Conservation (phyloP, 371 early-diverging fungal genomes). For the Sanchytrium tribonematis region DNA sequence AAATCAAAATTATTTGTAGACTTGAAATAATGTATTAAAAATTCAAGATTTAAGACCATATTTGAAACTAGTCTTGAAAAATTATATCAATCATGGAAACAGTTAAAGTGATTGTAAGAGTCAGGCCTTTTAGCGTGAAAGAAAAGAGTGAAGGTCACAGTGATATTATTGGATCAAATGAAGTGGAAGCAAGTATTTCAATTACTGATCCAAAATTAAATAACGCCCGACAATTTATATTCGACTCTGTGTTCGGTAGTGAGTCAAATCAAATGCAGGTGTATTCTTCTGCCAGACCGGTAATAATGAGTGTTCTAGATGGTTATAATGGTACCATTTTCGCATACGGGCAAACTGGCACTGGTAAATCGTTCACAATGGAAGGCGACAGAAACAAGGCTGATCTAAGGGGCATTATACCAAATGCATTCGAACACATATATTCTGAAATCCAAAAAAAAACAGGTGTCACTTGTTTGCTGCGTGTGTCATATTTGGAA, state of each 20-base stretch:
- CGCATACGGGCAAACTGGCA: slow-evolving; percentile 52
- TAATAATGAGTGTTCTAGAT: neutral
- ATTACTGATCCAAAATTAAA: neutral
- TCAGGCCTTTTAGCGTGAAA: neutral
- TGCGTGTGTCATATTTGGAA: slow-evolving; percentile 14
- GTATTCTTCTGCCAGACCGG: neutral
- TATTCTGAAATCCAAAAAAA: slow-evolving; percentile 2
- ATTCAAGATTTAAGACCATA: no score
- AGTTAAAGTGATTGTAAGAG: neutral
- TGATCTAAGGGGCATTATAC: slow-evolving; percentile 5
- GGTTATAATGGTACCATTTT: slow-evolving; percentile 73
- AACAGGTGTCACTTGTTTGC: neutral
- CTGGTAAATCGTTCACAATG: slow-evolving; percentile 23
- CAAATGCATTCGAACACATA: slow-evolving; percentile 4
- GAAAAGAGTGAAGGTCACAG: neutral
- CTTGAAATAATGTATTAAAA: no score
- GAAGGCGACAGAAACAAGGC: slow-evolving; percentile 7
- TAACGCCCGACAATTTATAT: neutral
- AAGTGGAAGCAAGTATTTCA: neutral
- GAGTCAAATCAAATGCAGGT: neutral
- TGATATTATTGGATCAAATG: neutral
- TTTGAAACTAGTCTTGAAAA: no score
- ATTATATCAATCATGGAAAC: no score
- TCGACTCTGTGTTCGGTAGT: neutral
- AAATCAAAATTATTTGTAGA: no score